A percentile compares a stretch with the other conserved stretches of the same genome.
Evolutionary conservation across 345 rosid species (phyloP).

Genomic region (Salix exigua): DNA sequence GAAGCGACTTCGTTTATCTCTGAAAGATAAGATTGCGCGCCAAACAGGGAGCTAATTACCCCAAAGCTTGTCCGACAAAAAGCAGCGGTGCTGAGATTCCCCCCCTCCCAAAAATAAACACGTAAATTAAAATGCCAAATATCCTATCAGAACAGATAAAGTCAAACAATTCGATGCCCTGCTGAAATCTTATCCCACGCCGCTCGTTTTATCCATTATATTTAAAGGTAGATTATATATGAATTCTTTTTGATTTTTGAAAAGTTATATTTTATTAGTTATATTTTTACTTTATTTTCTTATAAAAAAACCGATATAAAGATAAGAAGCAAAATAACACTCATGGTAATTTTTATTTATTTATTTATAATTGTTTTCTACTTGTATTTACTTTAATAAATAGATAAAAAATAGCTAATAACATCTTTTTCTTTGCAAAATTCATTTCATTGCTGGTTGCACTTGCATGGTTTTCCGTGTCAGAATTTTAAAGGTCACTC

Average conservation of each 20-base stretch:
- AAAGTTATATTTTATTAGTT: too few species aligned
- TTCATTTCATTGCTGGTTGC: neutral
- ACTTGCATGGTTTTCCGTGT: neutral
- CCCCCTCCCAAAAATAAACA: too few species aligned
- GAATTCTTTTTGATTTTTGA: too few species aligned
- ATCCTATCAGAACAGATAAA: neutral
- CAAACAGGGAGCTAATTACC: neutral
- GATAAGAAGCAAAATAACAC: too few species aligned
- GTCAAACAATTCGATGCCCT: constrained; percentile 15
- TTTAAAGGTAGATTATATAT: too few species aligned
- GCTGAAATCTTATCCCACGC: neutral
- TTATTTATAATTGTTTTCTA: too few species aligned
- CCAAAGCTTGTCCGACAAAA: neutral
- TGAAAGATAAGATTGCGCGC: neutral
- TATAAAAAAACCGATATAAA: rapidly evolving
- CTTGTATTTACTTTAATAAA: too few species aligned
- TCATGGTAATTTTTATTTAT: too few species aligned
- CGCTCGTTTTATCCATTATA: neutral
- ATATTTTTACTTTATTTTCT: too few species aligned
- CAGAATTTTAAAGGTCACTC: neutral
- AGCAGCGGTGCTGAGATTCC: neutral
- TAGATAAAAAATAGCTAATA: too few species aligned
- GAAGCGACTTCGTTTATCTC: neutral
- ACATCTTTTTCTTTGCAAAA: neutral
- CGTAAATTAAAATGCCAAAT: neutral